phyloP scores from a whole-genome alignment of 2,329 filamentous ascomycete species.

The Aspergillus tubingensis region DNA sequence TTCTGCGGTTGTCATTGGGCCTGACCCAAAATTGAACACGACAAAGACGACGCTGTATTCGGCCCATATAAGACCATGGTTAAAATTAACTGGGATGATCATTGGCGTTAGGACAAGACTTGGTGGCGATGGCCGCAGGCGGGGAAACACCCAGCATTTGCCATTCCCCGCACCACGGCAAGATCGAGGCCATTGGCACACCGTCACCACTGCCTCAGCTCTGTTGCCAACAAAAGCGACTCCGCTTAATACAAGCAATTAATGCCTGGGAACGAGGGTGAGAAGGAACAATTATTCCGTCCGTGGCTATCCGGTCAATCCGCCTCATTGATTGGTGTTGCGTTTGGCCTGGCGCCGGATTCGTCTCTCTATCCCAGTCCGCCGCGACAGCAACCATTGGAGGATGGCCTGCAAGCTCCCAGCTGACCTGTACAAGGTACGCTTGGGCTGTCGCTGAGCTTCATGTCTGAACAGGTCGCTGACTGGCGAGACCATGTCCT shows the following conservation, averaged over 20 bases:
- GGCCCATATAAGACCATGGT: background rate
- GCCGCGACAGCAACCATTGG: background rate
- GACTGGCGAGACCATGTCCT: background rate
- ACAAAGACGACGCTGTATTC: background rate
- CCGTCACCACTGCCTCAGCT: background rate
- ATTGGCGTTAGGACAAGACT: background rate
- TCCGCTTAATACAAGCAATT: conserved; percentile 6
- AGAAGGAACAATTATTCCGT: background rate
- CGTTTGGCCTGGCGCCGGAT: conserved; percentile 1
- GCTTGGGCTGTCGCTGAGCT: background rate
- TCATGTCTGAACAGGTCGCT: background rate
- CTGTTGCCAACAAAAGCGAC: background rate
- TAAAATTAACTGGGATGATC: background rate
- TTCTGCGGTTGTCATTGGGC: background rate
- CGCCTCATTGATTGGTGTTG: background rate
- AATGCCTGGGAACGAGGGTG: background rate
- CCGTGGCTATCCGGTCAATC: conserved; percentile 1
- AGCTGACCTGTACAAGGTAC: background rate
- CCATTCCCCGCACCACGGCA: conserved; percentile 3
- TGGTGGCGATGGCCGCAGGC: conserved; percentile 3
- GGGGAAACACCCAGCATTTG: conserved; percentile 1
- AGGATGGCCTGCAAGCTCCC: background rate
- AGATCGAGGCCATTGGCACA: background rate
- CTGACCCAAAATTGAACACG: background rate
- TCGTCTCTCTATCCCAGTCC: background rate